phyloP scores from a whole-genome alignment of 306 rosid species.

The Trifolium pratense region DNA sequence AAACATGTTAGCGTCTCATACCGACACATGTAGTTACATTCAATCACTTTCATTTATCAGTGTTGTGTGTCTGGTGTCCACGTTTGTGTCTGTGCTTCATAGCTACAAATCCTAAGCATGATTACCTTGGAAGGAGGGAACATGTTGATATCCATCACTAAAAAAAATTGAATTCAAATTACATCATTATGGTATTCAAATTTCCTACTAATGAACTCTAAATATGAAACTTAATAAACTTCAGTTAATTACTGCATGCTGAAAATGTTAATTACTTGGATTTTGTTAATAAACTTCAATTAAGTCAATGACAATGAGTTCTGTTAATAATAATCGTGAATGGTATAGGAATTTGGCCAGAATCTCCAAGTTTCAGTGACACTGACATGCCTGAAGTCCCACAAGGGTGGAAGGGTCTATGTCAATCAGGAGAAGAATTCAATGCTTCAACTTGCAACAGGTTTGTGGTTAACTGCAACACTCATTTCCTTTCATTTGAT shows the following conservation, averaged over 20 bases:
- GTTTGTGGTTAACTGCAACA: slow-evolving; percentile 47
- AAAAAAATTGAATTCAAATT: neutral
- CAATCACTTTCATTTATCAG: neutral
- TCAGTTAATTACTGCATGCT: too few relatives aligned
- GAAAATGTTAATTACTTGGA: slow-evolving; percentile 21
- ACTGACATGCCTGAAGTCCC: slow-evolving; percentile 81
- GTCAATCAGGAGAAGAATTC: slow-evolving; percentile 85
- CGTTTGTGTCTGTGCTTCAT: neutral
- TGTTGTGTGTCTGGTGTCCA: neutral
- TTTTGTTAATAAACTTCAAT: slow-evolving; percentile 6
- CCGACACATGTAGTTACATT: neutral
- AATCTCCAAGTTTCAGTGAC: slow-evolving; percentile 83
- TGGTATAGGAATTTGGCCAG: slow-evolving; percentile 88
- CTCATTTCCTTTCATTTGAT: neutral
- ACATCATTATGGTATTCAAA: neutral
- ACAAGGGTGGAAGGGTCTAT: slow-evolving; percentile 70
- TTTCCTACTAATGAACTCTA: neutral
- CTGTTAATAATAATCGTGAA: neutral
- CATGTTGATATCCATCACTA: neutral
- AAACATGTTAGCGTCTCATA: neutral
- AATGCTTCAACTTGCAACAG: slow-evolving; percentile 86
- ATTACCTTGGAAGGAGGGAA: neutral
- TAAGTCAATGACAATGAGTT: neutral
- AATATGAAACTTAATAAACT: slow-evolving; percentile 6
- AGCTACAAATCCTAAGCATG: neutral